phyloP scores from a whole-genome alignment of 495 filamentous ascomycete genomes.

The Bacidia gigantensis region DNA sequence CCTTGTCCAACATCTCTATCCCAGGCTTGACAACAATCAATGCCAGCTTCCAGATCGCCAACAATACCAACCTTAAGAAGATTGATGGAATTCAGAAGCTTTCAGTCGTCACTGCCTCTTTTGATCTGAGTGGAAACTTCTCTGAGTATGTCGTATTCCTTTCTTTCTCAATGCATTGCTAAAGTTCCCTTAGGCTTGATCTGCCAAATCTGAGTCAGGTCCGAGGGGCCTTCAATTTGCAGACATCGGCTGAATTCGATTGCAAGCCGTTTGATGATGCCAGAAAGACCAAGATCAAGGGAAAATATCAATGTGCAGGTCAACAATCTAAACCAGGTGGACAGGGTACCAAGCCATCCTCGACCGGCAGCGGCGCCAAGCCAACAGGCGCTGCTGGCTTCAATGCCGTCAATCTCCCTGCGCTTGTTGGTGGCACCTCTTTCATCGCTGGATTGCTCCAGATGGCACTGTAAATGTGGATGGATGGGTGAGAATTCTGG shows the following conservation, averaged over 20 bases:
- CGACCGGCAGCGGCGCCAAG: conserved; percentile 22
- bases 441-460: conserved; percentile 26
- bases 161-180: conserved; percentile 5
- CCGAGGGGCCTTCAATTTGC: conserved; percentile 74
- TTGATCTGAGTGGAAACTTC: conserved; percentile 83
- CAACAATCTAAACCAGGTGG: conserved; percentile 28
- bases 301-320: conserved; percentile 44
- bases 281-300: conserved; percentile 38
- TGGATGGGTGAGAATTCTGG: background rate
- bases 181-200: conserved; percentile 40
- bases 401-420: conserved; percentile 29
- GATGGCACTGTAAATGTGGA: conserved; percentile 27
- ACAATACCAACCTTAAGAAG: conserved; percentile 60
- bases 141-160: conserved; percentile 45
- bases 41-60: conserved; percentile 70
- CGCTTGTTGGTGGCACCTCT: conserved; percentile 24
- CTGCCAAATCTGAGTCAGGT: conserved; percentile 61
- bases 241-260: conserved; percentile 51
- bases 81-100: conserved; percentile 56
- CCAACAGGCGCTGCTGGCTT: conserved; percentile 27
- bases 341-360: conserved; percentile 25
- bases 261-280: conserved; percentile 34
- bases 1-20: conserved; percentile 65
- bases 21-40: conserved; percentile 50
- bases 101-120: conserved; percentile 59